Base-by-base conservation (phyloP, 108 stramenopile species). In the Skeletonema menzelii region DNA sequence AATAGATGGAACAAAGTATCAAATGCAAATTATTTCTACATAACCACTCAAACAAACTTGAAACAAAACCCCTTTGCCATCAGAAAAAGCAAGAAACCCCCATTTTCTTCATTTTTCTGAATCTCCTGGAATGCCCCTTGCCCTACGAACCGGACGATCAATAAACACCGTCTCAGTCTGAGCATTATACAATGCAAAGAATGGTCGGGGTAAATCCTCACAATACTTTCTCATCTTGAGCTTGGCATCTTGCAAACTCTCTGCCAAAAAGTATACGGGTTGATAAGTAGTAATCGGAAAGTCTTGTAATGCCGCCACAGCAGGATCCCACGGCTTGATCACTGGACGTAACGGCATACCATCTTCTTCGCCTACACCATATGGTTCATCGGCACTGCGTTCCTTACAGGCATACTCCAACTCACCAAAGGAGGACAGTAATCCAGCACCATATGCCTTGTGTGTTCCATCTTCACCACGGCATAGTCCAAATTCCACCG, bases 231-330 rank as follows among this genome's bases (percentile, higher is more conserved):
- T 82, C 94, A 97, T 95, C 55, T 83, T 85, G 22, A 85, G 70
- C 70, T 96, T 96, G 47, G 93, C 97, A 83, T 95, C 91, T 14
- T 83, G 64, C 68, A 99, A 71, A 46, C 87, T 89, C 24, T 95
- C 95, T 3, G 98, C 98, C 40, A 97, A 71, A 70, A 98, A 99
- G 82, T 99, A 99, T 13, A 91, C 80, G 8, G 97, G 97, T 78
- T 98, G 98, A 73, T 96, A 99, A 2, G 88, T 91, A 1, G 98
- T 99, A 61, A 99, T 98, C 1, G 98, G 97, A 77, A 96, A 99
- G 37, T 92, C 89, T 59, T 94, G 92, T 26, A 53, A 44, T 0
- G 95, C 92, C 15, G 96, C 97, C 47, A 88, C 94, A 6, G 79
- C 84, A 12, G 98, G 98, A 71, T 96, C 97, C 98, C 98, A 98